Evolutionary conservation across 495 filamentous ascomycete genomes (phyloP).

Genomic region (Trichocladium uniseriatum): DNA sequence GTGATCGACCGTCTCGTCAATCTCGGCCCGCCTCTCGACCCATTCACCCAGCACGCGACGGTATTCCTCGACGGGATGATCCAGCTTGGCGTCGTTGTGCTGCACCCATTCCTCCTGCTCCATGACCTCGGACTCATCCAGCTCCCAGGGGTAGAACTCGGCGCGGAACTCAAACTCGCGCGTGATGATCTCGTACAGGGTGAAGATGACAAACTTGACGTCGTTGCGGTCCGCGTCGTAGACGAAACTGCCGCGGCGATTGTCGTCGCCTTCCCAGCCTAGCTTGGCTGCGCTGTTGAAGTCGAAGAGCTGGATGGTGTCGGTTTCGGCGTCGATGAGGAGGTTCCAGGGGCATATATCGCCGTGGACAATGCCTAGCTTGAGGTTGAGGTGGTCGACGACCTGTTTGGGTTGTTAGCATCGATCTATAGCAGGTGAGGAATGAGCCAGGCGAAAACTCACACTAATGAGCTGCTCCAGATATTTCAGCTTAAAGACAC

Average conservation of each 20-base stretch:
- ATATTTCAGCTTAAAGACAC: constrained; percentile 9
- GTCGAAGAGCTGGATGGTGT: constrained; percentile 6
- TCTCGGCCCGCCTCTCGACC: not conserved
- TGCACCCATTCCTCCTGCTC: constrained; percentile 1
- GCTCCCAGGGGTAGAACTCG: constrained; percentile 1
- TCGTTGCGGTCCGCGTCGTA: constrained; percentile 2
- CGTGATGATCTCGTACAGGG: constrained; percentile 11
- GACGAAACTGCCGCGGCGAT: not conserved
- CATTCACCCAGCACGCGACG: constrained; percentile 2
- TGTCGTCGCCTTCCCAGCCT: constrained; percentile 4
- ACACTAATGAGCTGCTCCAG: constrained; percentile 5
- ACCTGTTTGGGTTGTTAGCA: constrained; percentile 1
- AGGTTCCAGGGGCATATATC: constrained; percentile 5
- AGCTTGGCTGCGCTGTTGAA: constrained; percentile 8
- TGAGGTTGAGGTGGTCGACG: constrained; percentile 13
- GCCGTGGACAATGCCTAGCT: constrained; percentile 5
- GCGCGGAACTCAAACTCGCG: not conserved
- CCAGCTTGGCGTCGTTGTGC: constrained; percentile 3
- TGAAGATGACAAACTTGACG: constrained; percentile 6
- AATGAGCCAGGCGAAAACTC: not conserved
- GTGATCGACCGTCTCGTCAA: not conserved
- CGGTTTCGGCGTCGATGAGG: constrained; percentile 6
- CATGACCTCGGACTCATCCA: not conserved
- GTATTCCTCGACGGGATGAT: constrained; percentile 2
- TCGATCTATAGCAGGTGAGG: not conserved